phyloP scores from a whole-genome alignment of 257 asterid species.

The Solanum ahanhuiri region DNA sequence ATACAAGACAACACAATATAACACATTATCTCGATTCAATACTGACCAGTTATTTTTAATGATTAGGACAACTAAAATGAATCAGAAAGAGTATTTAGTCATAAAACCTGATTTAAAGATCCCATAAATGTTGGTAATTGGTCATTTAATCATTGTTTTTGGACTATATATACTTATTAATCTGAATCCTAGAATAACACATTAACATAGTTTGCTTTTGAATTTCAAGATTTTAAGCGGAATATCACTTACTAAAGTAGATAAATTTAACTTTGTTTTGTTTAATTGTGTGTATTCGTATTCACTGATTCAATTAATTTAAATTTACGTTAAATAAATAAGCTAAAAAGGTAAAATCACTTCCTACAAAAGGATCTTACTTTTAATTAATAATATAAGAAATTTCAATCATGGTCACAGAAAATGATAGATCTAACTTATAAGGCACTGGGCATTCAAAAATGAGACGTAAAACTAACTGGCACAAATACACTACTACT shows the following conservation, averaged over 20 bases:
- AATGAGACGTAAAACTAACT: background rate
- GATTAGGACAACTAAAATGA: background rate
- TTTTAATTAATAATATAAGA: background rate
- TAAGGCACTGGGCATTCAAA: background rate
- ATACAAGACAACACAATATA: background rate
- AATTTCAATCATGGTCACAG: background rate
- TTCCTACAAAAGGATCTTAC: background rate
- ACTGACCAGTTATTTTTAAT: background rate
- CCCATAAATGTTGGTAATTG: too few species aligned
- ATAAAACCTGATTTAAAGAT: background rate
- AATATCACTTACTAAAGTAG: background rate
- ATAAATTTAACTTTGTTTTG: background rate
- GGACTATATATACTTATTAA: background rate
- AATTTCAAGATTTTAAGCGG: background rate
- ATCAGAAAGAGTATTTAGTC: background rate
- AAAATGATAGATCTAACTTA: background rate
- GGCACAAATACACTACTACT: background rate
- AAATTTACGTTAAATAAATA: background rate
- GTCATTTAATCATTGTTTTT: background rate
- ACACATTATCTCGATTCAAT: too few species aligned
- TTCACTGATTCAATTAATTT: background rate
- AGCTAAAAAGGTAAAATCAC: background rate
- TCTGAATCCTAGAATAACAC: background rate
- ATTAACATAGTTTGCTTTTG: background rate
- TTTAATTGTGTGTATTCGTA: background rate